Conservation (phyloP, 306 rosid genomes). For the Arachis hypogaea region DNA sequence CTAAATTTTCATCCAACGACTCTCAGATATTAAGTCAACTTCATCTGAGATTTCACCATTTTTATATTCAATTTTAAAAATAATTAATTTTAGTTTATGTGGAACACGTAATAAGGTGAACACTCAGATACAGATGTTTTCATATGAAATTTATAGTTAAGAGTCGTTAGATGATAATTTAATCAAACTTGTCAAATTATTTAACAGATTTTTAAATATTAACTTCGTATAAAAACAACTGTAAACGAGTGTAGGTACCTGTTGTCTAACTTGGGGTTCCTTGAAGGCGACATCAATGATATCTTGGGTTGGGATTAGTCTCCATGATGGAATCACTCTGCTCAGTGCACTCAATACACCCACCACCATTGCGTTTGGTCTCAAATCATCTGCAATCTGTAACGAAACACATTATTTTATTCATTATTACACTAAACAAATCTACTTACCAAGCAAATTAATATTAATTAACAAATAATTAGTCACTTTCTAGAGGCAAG, state of each 20-base stretch:
- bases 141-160: no score
- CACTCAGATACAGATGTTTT: no score
- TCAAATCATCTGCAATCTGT: slow-evolving; percentile 82
- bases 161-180: no score
- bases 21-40: no score
- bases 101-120: no score
- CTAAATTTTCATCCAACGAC: no score
- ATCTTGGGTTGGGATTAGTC: slow-evolving; percentile 67
- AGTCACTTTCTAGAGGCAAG: slow-evolving; percentile 17
- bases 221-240: no score
- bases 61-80: no score
- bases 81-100: no score
- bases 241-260: slow-evolving; percentile 38
- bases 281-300: slow-evolving; percentile 71
- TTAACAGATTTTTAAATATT: no score
- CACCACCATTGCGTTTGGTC: slow-evolving; percentile 48
- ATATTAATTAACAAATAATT: background rate
- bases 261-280: slow-evolving; percentile 61
- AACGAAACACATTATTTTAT: background rate
- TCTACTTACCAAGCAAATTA: background rate
- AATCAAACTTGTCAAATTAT: no score
- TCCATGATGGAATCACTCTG: slow-evolving; percentile 74
- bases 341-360: slow-evolving; percentile 52
- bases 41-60: no score
- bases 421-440: slow-evolving; percentile 5